These are phyloP conservation scores for Phytophthora sojae DNA, from an alignment of 352 stramenopile species.

Conservation along the genomic window DNA sequence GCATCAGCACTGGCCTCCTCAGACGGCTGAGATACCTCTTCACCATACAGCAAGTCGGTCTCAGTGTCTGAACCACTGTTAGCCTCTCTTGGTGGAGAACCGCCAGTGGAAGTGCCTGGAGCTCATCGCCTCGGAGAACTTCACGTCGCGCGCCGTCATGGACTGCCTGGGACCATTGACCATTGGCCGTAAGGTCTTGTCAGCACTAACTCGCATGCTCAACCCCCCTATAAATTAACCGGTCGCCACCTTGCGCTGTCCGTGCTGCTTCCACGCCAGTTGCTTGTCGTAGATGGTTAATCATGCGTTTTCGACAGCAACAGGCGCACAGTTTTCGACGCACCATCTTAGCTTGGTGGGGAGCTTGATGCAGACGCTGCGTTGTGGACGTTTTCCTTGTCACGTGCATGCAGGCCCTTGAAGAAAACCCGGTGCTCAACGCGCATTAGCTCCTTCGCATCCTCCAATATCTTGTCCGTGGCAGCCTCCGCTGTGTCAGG, in stretches of 20 bases:
- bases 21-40: background rate
- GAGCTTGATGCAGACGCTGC: background rate
- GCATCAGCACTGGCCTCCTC: slow-evolving; percentile 1
- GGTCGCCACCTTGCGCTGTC: slow-evolving; percentile 52
- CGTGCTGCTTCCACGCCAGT: slow-evolving; percentile 62
- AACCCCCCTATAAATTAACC: background rate
- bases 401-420: background rate
- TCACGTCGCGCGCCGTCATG: slow-evolving; percentile 98
- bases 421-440: background rate
- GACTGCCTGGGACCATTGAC: slow-evolving; percentile 90
- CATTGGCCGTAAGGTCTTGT: background rate
- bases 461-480: background rate
- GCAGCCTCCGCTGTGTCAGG: background rate
- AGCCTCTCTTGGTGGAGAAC: slow-evolving; percentile 71
- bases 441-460: background rate
- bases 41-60: background rate
- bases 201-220: too few species aligned
- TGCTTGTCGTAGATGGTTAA: slow-evolving; percentile 73
- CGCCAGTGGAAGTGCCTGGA: slow-evolving; percentile 98
- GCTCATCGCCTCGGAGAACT: slow-evolving; percentile 99
- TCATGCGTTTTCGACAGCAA: too few species aligned
- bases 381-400: background rate
- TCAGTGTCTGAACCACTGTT: slow-evolving; percentile 6
- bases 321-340: too few species aligned
- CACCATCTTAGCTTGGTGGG: too few species aligned